Percentiles rank a stretch among this genome's conserved stretches.
Conservation (phyloP, 805 yeast species). For the Barnettozyma pratensis region DNA sequence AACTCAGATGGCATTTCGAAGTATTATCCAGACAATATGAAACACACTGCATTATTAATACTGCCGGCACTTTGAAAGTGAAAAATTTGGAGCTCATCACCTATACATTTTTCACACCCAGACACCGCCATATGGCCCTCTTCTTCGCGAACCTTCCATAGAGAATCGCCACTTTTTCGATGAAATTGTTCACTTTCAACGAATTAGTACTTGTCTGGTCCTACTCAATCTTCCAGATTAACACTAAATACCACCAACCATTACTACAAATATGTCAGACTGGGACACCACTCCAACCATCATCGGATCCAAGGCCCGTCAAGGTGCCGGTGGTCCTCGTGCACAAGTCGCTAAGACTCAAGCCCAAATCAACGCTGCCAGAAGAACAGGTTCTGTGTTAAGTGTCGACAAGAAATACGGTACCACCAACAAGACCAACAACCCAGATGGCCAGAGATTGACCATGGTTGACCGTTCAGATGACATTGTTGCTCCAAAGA, state of each 20-base stretch:
- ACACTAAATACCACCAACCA: neutral
- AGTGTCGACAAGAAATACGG: conserved; percentile 93
- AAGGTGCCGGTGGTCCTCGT: conserved; percentile 86
- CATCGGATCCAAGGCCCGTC: conserved; percentile 84
- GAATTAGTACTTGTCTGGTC: no score
- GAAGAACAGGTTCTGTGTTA: conserved; percentile 85
- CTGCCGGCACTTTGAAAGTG: neutral
- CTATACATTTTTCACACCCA: neutral
- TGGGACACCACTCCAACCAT: conserved; percentile 84
- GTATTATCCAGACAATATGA: no score
- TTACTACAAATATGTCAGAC: conserved; percentile 43
- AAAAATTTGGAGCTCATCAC: conserved; percentile 5
- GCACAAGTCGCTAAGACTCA: conserved; percentile 75
- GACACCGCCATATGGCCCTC: neutral
- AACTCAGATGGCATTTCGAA: conserved; percentile 43
- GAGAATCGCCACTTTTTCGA: neutral
- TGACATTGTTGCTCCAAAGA: conserved; percentile 90
- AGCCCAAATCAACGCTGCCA: conserved; percentile 84
- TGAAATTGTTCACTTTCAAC: neutral
- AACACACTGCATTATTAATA: no score
- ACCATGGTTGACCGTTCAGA: conserved; percentile 91
- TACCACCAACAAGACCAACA: conserved; percentile 50
- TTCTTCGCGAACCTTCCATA: neutral
- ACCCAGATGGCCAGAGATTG: conserved; percentile 91
- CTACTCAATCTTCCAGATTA: no score